Conservation (phyloP, 139 green algal species). For the Penium margaritaceum region DNA sequence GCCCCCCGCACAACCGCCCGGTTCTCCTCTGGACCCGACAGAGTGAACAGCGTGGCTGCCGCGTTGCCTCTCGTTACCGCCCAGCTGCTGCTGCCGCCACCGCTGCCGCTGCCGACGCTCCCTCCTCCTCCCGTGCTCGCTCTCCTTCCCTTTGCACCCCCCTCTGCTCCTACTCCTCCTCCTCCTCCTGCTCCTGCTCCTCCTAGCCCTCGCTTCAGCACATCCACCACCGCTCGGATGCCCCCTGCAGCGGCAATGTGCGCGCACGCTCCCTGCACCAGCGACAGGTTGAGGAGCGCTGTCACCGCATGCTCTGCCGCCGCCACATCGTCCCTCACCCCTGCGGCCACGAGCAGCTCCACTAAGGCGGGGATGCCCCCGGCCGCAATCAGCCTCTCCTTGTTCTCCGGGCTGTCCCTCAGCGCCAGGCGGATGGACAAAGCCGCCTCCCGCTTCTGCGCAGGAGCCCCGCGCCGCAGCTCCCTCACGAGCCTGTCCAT, state of each 20-base stretch:
- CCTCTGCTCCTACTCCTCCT: no score
- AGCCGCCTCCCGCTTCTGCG: neutral
- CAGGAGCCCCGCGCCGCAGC: neutral
- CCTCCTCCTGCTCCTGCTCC: no score
- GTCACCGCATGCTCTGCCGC: conserved; percentile 24
- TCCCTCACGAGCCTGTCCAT: conserved; percentile 3
- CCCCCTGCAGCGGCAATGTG: neutral
- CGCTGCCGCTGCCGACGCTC: no score
- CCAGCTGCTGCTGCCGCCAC: conserved; percentile 6
- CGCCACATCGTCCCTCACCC: neutral
- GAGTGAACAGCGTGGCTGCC: conserved; percentile 36
- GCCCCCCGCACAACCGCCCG: conserved; percentile 18
- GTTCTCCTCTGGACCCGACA: conserved; percentile 31
- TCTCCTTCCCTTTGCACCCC: no score
- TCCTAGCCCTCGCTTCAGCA: no score
- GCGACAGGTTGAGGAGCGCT: conserved; percentile 34
- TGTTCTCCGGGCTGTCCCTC: conserved; percentile 27
- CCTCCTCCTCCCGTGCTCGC: no score
- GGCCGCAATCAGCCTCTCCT: conserved; percentile 12
- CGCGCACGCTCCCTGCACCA: neutral
- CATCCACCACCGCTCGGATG: conserved; percentile 6
- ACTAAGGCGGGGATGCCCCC: conserved; percentile 19
- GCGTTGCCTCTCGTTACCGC: conserved; percentile 24
- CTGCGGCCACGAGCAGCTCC: neutral
- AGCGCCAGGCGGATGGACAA: neutral